Base-by-base conservation (phyloP, 2,329 filamentous ascomycete species). In the Aureobasidium musti region DNA sequence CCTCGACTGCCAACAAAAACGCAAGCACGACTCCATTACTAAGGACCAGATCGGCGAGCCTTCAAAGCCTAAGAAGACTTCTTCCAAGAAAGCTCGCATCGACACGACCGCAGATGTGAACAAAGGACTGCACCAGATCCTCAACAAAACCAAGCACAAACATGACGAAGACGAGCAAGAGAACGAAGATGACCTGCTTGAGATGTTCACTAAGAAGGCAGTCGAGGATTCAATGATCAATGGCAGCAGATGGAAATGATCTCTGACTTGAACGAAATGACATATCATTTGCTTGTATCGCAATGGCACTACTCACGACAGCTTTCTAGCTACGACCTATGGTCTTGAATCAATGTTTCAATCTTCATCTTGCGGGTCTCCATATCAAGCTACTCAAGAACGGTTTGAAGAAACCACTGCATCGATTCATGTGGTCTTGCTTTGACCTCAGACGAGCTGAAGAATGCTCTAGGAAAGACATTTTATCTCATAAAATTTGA, bases 201-300 rank as follows among this genome's bases (percentile, higher is more conserved):
- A 59, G 10, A 33, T 59, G 54, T 17, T 59, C 3, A 59, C 26
- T 26, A 45, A 59, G 26, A 59, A 45, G 26, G 54, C 54, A 26
- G 26, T 13, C 23, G 39, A 45, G 17, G 54, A 45, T 26, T 59
- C 54, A n/a, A 33, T 45, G 23, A 33, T 59, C 39, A 28, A 59
- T 14, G 54, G 54, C 23, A 30, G 14, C 1, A 4, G 14, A n/a
- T 52, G 26, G 33, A 10, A 1, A 30, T n/a, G 17, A 33, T 30
- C 35, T 14, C 14, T 6, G 35, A 39, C 5, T 3, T 17, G 35
- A 39, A 2, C 14, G 35, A 14, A 39, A 17, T 17, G 1, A 17
- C 35, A 17, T 35, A 6, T 35, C 13, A 17, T 17, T 39, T 39
- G 14, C 35, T 39, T 17, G 4, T 6, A 3, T 39, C 13, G 3